Percentiles rank a stretch among this genome's conserved stretches.
These are phyloP conservation scores for Lentinula novae-zelandiae DNA, from an alignment of 1,284 basidiomycete genomes.

Conservation along the genomic window DNA sequence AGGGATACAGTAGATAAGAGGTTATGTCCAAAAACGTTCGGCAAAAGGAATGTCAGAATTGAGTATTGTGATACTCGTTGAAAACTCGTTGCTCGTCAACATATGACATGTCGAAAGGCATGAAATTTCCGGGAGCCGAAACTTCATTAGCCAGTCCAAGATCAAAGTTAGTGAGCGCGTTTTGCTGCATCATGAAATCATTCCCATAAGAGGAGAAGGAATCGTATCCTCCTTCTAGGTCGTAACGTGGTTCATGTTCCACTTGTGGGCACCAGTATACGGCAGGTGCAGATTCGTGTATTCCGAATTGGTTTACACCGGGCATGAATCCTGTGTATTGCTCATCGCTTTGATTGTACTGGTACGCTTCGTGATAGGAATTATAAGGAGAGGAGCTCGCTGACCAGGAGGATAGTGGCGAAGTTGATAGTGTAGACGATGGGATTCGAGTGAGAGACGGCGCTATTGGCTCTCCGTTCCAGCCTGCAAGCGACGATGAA, in stretches of 20 bases:
- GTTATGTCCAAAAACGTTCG: not conserved
- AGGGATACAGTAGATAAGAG: not conserved
- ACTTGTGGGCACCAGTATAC: not conserved
- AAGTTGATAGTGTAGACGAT: not conserved
- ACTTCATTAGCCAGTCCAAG: not conserved
- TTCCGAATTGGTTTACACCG: not conserved
- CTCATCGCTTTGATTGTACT: not conserved
- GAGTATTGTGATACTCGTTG: not conserved
- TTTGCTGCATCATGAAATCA: not conserved
- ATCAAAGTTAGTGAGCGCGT: not conserved
- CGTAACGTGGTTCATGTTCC: not conserved
- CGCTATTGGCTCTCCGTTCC: slow-evolving; percentile 21
- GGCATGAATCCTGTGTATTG: not conserved
- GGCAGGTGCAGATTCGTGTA: not conserved
- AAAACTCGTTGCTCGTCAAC: slow-evolving; percentile 27
- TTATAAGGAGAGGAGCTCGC: not conserved
- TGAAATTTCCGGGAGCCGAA: not conserved
- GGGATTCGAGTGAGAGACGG: not conserved
- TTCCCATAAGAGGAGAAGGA: not conserved
- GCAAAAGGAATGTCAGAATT: not conserved
- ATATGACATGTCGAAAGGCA: slow-evolving; percentile 23
- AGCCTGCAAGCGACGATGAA: slow-evolving; percentile 28
- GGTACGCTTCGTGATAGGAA: not conserved
- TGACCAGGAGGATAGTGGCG: slow-evolving; percentile 1
- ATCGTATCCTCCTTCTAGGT: not conserved